Evolutionary conservation across 2,329 filamentous ascomycete species (phyloP).

Genomic region (Periconia sp.): DNA sequence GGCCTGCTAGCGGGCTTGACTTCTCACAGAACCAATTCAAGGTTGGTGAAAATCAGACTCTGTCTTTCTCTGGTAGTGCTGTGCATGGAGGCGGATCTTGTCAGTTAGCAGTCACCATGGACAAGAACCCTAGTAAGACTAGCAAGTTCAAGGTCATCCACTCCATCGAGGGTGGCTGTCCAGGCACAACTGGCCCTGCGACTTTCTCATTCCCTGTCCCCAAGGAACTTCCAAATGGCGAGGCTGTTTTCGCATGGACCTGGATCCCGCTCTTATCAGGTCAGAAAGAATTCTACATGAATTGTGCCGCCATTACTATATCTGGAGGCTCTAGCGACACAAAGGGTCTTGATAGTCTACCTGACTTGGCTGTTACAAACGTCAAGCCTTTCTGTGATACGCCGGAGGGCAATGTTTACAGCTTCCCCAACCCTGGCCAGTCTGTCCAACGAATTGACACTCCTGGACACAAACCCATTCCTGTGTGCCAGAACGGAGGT

Average conservation of each 20-base stretch:
- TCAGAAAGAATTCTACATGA: constrained; percentile 96
- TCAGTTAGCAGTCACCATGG: constrained; percentile 80
- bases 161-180: constrained; percentile 83
- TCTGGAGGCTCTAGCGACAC: constrained; percentile 54
- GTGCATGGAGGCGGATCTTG: constrained; percentile 90
- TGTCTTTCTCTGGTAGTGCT: constrained; percentile 72
- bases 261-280: constrained; percentile 83
- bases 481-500: neutral
- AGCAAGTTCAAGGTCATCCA: constrained; percentile 87
- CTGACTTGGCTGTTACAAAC: constrained; percentile 75
- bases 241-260: constrained; percentile 81
- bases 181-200: constrained; percentile 49
- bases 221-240: constrained; percentile 68
- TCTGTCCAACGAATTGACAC: constrained; percentile 43
- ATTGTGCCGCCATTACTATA: constrained; percentile 76
- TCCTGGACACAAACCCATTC: constrained; percentile 8
- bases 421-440: constrained; percentile 67
- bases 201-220: constrained; percentile 74
- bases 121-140: constrained; percentile 65
- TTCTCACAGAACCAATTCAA: constrained; percentile 59
- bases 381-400: constrained; percentile 58
- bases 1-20: constrained; percentile 8
- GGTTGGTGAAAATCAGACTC: constrained; percentile 61
- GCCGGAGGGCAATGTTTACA: constrained; percentile 44
- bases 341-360: constrained; percentile 62